phyloP scores from a whole-genome alignment of 1,284 basidiomycete genomes.

The Mixia osmundae region DNA sequence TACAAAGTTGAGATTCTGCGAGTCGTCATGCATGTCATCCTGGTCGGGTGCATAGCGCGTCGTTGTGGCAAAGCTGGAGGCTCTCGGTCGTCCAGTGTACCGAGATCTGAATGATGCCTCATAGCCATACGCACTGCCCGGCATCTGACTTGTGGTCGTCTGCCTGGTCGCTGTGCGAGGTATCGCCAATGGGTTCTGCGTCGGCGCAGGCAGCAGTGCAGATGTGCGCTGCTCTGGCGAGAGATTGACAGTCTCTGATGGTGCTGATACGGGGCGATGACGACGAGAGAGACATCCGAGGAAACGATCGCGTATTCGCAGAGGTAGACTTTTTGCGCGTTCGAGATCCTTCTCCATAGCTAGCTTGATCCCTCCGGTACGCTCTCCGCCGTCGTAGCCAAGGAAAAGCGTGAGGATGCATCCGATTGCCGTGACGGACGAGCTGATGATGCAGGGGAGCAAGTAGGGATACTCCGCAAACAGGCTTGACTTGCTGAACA shows the following conservation, averaged over 20 bases:
- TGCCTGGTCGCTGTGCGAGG: too few relatives aligned
- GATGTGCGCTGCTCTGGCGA: too few relatives aligned
- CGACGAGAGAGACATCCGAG: conserved; percentile 25
- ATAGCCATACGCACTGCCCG: conserved; percentile 17
- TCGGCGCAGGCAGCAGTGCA: too few relatives aligned
- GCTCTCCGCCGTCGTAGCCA: conserved; percentile 65
- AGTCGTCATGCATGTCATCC: conserved; percentile 9
- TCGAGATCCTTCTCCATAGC: conserved; percentile 38
- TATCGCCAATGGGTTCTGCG: conserved; percentile 11
- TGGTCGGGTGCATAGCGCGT: conserved; percentile 13
- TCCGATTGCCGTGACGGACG: conserved; percentile 30
- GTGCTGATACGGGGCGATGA: conserved; percentile 24
- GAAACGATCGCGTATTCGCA: too few relatives aligned
- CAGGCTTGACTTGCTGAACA: conserved; percentile 25
- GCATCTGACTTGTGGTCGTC: too few relatives aligned
- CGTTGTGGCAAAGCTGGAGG: conserved; percentile 8
- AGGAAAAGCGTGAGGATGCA: conserved; percentile 71
- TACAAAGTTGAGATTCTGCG: conserved; percentile 5
- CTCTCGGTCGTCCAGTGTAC: neutral
- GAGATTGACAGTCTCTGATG: conserved; percentile 25
- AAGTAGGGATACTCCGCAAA: conserved; percentile 74
- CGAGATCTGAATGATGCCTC: conserved; percentile 8
- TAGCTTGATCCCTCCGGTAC: conserved; percentile 57
- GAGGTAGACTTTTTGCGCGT: too few relatives aligned
- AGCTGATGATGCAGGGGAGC: conserved; percentile 49